phyloP scores from a whole-genome alignment of 2,329 filamentous ascomycete species.

The Botrytis porri region DNA sequence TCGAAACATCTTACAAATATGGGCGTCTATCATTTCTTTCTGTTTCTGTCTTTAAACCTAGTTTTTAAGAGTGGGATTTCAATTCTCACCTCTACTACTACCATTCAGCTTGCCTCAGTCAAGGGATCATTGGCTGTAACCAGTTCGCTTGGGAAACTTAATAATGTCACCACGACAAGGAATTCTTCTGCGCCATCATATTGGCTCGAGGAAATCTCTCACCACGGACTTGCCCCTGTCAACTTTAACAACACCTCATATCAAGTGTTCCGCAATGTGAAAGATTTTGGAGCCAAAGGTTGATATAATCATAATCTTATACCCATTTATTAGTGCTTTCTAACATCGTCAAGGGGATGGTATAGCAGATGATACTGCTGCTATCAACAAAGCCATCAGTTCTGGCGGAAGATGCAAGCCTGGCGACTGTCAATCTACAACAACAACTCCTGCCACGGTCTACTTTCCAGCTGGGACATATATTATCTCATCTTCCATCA shows the following conservation, averaged over 20 bases:
- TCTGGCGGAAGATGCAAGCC: constrained; percentile 39
- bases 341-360: constrained; percentile 67
- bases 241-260: constrained; percentile 20
- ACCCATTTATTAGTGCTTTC: constrained; percentile 83
- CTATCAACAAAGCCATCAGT: constrained; percentile 64
- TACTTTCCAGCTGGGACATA: constrained; percentile 36
- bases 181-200: constrained; percentile 17
- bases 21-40: not conserved
- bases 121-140: not conserved
- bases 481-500: constrained; percentile 30
- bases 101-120: not conserved
- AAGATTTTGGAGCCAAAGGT: constrained; percentile 30
- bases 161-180: not conserved
- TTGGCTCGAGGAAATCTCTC: constrained; percentile 28
- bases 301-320: not conserved
- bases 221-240: constrained; percentile 27
- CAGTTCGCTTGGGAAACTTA: not conserved
- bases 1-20: not conserved
- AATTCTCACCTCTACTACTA: not conserved
- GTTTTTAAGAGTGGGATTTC: not conserved
- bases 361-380: constrained; percentile 74
- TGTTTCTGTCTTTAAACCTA: not conserved
- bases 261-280: constrained; percentile 30
- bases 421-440: constrained; percentile 47
- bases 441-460: constrained; percentile 44